Base-by-base conservation (phyloP, 345 rosid genomes). In the Cardamine occulta region DNA sequence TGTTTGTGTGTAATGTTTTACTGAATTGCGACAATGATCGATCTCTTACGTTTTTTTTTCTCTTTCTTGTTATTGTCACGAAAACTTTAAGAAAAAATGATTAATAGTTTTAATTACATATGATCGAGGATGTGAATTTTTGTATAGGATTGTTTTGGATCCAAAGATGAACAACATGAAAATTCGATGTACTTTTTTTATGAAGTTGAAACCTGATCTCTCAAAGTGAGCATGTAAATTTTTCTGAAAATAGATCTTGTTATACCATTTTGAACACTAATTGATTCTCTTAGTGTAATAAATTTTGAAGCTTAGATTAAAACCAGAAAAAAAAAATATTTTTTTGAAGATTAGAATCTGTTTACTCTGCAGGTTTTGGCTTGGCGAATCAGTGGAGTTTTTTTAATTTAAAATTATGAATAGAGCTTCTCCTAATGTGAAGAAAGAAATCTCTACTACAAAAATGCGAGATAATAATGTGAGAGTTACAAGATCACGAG, bases 401-500 rank as follows among this genome's bases (percentile, higher is more conserved):
- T 54, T 44, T 14, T 45, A 0, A 2, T 8, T 8, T 8, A 15
- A n/a, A 56, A 55, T 18, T 68, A 82, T 57, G 72, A 63, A 21
- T 35, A 26, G 80, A 80, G 60, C 70, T 76, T 83, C 60, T 37
- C 68, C 78, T 66, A 86, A 68, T 64, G 86, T 86, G 88, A 85
- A 77, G 64, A 83, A 84, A 75, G 88, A 84, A 79, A 58, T 44
- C 39, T 65, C 49, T 40, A 77, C 75, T 58, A 74, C 79, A 58
- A 80, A 79, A 66, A 73, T 18, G 42, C 77, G 73, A 79, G 85
- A 76, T 66, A 76, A 77, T 48, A 26, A 76, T 28, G 73, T 68
- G 56, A 77, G 92, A 62, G 81, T 88, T 45, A 93, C 98, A 12
- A 80, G 97, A 69, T 85, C 97, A 68, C 83, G 86, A 45, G 85